Percentiles rank a stretch among this genome's conserved stretches.
phyloP scores from a whole-genome alignment of 768 basidiomycete genomes.

The Mycena leptocephala region DNA sequence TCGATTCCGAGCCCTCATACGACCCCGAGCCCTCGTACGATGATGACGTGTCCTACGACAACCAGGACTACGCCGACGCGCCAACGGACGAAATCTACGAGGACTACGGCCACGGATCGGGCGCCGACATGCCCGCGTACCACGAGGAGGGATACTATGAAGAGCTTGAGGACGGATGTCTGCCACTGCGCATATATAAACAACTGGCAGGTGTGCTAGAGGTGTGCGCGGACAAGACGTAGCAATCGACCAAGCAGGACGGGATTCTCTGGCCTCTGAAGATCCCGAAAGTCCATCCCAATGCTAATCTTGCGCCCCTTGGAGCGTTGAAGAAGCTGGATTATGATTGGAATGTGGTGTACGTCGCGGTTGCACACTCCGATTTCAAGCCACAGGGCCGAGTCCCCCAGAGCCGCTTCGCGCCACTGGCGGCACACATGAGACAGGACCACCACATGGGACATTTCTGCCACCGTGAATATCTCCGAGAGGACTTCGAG shows the following conservation, averaged over 20 bases:
- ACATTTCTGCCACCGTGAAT: too few species aligned
- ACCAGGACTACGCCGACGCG: neutral
- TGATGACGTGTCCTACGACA: neutral
- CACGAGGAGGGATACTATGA: too few species aligned
- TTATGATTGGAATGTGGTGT: neutral
- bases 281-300: neutral
- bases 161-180: too few species aligned
- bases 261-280: too few species aligned
- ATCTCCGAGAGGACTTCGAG: too few species aligned
- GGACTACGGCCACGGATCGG: neutral
- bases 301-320: neutral
- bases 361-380: neutral
- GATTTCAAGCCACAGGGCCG: neutral
- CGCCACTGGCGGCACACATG: too few species aligned
- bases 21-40: neutral
- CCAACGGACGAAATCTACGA: neutral
- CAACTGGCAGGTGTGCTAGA: too few species aligned
- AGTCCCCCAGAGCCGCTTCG: neutral
- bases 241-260: too few species aligned
- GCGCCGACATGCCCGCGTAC: too few species aligned
- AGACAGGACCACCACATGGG: too few species aligned
- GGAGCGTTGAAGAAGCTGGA: neutral
- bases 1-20: neutral
- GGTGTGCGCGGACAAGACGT: too few species aligned
- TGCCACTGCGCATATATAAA: too few species aligned